Evolutionary conservation across 805 yeast genomes (phyloP), one percentile per base, ranked within the genome.

Genomic region (Cyberlindnera meyerae): DNA sequence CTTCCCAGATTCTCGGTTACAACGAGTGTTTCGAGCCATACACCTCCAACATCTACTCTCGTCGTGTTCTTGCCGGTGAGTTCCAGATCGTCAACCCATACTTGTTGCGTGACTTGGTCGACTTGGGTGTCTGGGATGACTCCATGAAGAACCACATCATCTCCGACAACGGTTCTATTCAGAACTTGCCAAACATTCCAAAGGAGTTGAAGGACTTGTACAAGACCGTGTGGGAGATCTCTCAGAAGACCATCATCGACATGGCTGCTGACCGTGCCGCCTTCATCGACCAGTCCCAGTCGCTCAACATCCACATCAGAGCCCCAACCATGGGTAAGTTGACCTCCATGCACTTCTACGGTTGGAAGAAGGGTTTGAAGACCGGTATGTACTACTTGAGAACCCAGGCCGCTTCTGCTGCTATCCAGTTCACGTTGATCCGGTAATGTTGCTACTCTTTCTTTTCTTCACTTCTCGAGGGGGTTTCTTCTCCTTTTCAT

Each of bases 381-480:
- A 93, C 98, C 5, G 98, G 98, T 56, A 90, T 93, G 94, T 93
- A 93, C 71, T 93, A 93, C 65, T 70, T 93, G 62, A 81, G 97
- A 65, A 90, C 97, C 9, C 95, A 86, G 71, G 96, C 97, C 43
- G 98, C 98, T 15, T 77, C 96, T 29, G 84, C 95, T 34, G 97
- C 98, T 32, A 93, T 93, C 57, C 95, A 90, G 68, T 90, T 88
- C 63, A 83, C n/a, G n/a, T n/a, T n/a, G n/a, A n/a, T n/a, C 93
- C 13, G 34, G 39, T 17, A 84, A 76, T 49, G 87, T 39, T 79
- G 90, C 95, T 75, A 96, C 96, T 45, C 96, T 97, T 40, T 97
- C 96, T 15, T 24, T 36, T 33, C 28, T 18, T 9, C 29, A 20
- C 15, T 29, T 28, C 26, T 33, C n/a, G n/a, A n/a, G 8, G 32